phyloP scores from a whole-genome alignment of 768 basidiomycete genomes.

The Mycena latifolia region DNA sequence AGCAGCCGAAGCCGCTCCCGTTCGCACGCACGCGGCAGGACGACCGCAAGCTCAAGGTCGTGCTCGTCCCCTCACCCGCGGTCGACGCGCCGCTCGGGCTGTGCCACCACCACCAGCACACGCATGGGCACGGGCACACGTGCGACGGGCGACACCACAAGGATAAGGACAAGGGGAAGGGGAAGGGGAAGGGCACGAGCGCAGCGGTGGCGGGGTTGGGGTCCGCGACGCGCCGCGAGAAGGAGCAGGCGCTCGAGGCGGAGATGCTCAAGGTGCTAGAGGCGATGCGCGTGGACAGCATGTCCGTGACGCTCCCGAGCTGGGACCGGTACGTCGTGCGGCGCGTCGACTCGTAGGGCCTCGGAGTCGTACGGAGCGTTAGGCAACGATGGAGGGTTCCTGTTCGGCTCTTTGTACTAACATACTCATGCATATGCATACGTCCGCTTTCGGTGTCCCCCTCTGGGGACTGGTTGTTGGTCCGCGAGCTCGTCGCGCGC shows the following conservation, averaged over 20 bases:
- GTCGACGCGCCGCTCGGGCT: slow-evolving; percentile 29
- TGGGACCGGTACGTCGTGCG: slow-evolving; percentile 77
- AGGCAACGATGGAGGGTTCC: not conserved
- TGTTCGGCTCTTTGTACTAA: slow-evolving; percentile 16
- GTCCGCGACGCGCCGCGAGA: slow-evolving; percentile 43
- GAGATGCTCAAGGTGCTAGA: slow-evolving; percentile 47
- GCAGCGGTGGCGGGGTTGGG: slow-evolving; percentile 39
- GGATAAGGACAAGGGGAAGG: slow-evolving; percentile 36
- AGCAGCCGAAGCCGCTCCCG: slow-evolving; percentile 61
- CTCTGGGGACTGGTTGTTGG: too few relatives aligned
- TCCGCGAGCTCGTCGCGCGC: too few relatives aligned
- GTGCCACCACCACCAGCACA: slow-evolving; percentile 26
- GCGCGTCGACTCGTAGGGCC: slow-evolving; percentile 44
- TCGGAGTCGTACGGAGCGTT: not conserved
- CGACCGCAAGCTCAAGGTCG: slow-evolving; percentile 65
- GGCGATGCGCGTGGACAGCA: slow-evolving; percentile 28
- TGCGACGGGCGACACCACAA: slow-evolving; percentile 27
- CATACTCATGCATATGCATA: slow-evolving; percentile 15
- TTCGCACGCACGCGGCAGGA: slow-evolving; percentile 66
- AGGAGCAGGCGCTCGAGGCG: slow-evolving; percentile 49
- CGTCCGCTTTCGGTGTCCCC: not conserved
- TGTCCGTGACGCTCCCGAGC: slow-evolving; percentile 62
- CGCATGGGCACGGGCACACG: slow-evolving; percentile 1
- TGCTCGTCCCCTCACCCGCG: slow-evolving; percentile 56
- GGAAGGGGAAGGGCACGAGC: slow-evolving; percentile 46